Conservation (phyloP, 2,329 filamentous ascomycete species). For the Fusarium stilboides region DNA sequence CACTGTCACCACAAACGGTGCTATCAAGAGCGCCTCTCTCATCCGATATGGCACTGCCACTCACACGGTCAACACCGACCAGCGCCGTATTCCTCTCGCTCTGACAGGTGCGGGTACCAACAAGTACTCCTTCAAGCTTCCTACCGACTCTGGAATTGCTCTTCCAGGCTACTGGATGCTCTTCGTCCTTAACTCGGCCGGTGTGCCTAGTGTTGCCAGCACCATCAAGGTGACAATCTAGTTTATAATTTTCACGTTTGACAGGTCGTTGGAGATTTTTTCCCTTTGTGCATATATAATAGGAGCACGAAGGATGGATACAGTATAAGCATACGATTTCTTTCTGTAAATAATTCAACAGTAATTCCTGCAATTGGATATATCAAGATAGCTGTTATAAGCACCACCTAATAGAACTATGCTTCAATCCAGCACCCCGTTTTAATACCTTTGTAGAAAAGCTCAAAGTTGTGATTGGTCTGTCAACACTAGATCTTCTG, state of each 20-base stretch:
- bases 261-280: neutral
- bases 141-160: conserved; percentile 36
- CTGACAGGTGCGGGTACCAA: conserved; percentile 29
- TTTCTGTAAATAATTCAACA: conserved; percentile 26
- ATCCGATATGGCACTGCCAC: conserved; percentile 43
- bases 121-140: conserved; percentile 35
- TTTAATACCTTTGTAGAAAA: no score
- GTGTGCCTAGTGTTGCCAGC: conserved; percentile 39
- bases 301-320: neutral
- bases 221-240: conserved; percentile 38
- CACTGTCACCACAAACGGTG: conserved; percentile 21
- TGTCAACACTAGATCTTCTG: no score
- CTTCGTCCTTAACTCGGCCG: conserved; percentile 37
- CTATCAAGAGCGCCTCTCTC: conserved; percentile 33
- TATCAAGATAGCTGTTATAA: neutral
- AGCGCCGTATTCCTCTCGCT: conserved; percentile 37
- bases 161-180: conserved; percentile 45
- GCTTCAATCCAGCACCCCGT: neutral
- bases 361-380: conserved; percentile 5
- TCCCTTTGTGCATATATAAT: conserved; percentile 4
- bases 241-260: neutral
- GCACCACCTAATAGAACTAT: conserved; percentile 19
- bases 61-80: conserved; percentile 43
- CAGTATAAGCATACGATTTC: conserved; percentile 8
- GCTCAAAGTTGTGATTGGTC: no score